Base-by-base conservation (phyloP, 345 rosid genomes). In the Eutrema heterophyllum region DNA sequence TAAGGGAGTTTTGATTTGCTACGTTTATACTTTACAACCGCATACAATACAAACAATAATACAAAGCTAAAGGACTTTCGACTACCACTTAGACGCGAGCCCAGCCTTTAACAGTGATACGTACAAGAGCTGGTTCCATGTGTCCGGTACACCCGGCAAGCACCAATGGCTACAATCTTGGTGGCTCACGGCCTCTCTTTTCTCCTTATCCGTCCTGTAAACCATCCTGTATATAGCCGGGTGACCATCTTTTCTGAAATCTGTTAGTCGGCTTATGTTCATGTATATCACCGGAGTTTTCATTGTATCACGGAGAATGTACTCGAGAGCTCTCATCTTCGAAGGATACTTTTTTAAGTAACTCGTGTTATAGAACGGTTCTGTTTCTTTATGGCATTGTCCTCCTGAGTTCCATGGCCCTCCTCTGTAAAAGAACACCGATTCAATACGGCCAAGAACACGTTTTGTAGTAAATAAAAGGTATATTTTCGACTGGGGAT, bases 151-250 rank as follows among this genome's bases (percentile, higher is more conserved):
- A 67, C 97, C 97, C 0, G 92, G 97, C 59, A 93, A 84, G 82
- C 98, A 93, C 98, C 97, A 93, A 41, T 89, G 97, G 68, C 97
- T 88, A 84, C 95, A 94, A 78, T 91, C 97, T 82, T 91, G 97
- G 81, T 82, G 84, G 10, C 64, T 64, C 79, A 76, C 84, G 0
- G 92, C 88, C 3, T 84, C 84, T 32, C 26, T 66, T 73, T 41
- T 81, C 78, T 86, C 94, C 68, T 77, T 80, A 0, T 55, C 78
- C 1, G 90, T 83, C 41, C 64, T 84, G 78, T 87, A 87, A 29
- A 53, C 53, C 84, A 33, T 83, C 79, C 96, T 79, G 61, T 87
- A 94, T 50, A 89, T 86, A 0, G 97, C 87, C 21, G 97, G 98
- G 64, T 89, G 95, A 1, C 86, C 96, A 45, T 94, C 98, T 82